A percentile compares a stretch with the other conserved stretches of the same genome.
phyloP scores from a whole-genome alignment of 495 filamentous ascomycete species.

The Penicillium silybi region DNA sequence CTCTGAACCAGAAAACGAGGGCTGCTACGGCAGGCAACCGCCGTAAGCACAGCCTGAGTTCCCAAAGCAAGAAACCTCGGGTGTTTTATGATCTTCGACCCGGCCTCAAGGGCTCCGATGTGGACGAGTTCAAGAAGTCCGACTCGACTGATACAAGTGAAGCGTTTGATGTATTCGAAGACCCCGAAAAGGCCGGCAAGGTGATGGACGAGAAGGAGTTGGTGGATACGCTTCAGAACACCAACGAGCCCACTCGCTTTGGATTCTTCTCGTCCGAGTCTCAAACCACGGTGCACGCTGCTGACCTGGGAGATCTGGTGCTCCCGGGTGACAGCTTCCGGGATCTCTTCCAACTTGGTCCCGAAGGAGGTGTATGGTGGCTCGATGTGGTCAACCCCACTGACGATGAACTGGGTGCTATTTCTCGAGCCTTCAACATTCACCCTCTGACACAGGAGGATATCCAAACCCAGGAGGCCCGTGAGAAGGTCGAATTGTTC shows the following conservation, averaged over 20 bases:
- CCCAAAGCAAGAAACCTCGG: constrained; percentile 45
- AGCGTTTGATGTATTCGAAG: neutral
- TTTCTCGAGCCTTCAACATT: constrained; percentile 87
- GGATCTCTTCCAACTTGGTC: constrained; percentile 78
- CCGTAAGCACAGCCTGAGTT: constrained; percentile 52
- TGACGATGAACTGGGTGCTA: constrained; percentile 80
- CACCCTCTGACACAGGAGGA: constrained; percentile 94
- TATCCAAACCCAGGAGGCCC: constrained; percentile 87
- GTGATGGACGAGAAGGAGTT: constrained; percentile 30
- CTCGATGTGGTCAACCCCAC: constrained; percentile 87
- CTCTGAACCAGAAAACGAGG: constrained; percentile 49
- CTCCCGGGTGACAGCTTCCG: constrained; percentile 84
- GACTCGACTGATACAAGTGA: constrained; percentile 20
- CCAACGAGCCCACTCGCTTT: constrained; percentile 68
- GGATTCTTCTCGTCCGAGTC: constrained; percentile 95
- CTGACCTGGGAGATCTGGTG: constrained; percentile 81
- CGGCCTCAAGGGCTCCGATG: constrained; percentile 25
- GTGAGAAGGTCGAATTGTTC: constrained; percentile 98
- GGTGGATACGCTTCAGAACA: constrained; percentile 34
- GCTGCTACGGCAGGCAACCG: constrained; percentile 21
- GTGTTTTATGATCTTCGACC: constrained; percentile 63
- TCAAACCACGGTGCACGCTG: constrained; percentile 85
- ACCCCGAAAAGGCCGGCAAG: constrained; percentile 18
- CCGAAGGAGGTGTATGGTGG: constrained; percentile 84
- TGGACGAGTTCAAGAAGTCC: constrained; percentile 32